Percentiles rank a stretch among this genome's conserved stretches.
Conservation (phyloP, 2,329 filamentous ascomycete species). For the Scolecobasidium constrictum region DNA sequence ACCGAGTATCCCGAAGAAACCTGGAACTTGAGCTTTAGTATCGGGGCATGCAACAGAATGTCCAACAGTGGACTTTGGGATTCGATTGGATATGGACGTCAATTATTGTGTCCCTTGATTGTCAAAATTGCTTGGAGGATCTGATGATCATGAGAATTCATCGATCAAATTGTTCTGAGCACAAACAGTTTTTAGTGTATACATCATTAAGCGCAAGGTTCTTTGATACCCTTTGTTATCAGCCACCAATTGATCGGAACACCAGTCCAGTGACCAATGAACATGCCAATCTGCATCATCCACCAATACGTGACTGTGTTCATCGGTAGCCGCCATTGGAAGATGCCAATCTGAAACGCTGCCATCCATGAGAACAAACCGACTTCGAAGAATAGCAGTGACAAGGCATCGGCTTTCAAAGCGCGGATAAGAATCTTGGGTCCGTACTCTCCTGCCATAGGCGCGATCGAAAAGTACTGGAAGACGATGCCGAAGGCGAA, state of each 20-base stretch:
- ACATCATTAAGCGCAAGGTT: constrained; percentile 13
- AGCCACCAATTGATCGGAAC: constrained; percentile 21
- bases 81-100: no score
- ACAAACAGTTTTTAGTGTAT: no score
- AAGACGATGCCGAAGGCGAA: constrained; percentile 22
- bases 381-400: constrained; percentile 19
- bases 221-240: constrained; percentile 15
- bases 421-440: constrained; percentile 16
- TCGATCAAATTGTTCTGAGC: no score
- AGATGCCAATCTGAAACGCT: constrained; percentile 19
- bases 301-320: constrained; percentile 20
- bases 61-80: no score
- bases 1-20: no score
- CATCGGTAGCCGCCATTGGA: constrained; percentile 17
- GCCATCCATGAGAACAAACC: constrained; percentile 22
- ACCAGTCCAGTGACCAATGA: constrained; percentile 18
- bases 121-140: no score
- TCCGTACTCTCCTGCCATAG: constrained; percentile 20
- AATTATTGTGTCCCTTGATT: no score
- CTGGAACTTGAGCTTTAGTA: no score
- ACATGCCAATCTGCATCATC: constrained; percentile 23
- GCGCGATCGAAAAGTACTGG: constrained; percentile 23
- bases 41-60: no score
- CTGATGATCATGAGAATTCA: no score
- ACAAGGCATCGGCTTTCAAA: constrained; percentile 20